These are phyloP conservation scores for Tolypocladium paradoxum DNA, from an alignment of 2,329 filamentous ascomycete genomes.

Conservation along the genomic window DNA sequence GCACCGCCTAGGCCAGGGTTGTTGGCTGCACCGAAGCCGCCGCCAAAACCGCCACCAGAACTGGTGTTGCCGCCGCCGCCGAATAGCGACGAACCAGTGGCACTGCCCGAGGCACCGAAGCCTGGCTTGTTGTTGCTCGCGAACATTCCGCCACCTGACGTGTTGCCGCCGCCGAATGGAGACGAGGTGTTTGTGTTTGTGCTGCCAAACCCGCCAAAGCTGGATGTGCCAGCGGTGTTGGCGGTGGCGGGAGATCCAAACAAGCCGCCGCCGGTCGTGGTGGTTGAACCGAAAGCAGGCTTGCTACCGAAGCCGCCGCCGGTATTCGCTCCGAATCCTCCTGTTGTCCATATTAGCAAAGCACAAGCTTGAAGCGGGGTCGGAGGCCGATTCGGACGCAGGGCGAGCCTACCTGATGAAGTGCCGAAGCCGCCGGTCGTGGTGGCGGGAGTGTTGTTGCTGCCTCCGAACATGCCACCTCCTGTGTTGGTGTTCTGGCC, in stretches of 20 bases:
- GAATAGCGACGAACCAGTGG: conserved; percentile 35
- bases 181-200: conserved; percentile 22
- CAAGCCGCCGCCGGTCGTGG: conserved; percentile 29
- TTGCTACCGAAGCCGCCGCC: conserved; percentile 30
- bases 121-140: conserved; percentile 35
- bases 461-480: conserved; percentile 34
- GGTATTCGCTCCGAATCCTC: conserved; percentile 26
- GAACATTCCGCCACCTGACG: conserved; percentile 39
- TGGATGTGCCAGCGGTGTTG: conserved; percentile 22
- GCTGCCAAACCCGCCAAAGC: conserved; percentile 30
- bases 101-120: conserved; percentile 32
- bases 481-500: conserved; percentile 26
- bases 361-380: background rate
- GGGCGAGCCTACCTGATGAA: conserved; percentile 17
- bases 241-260: conserved; percentile 32
- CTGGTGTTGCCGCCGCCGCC: conserved; percentile 24
- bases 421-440: conserved; percentile 21
- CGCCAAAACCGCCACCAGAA: conserved; percentile 21
- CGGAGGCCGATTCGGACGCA: background rate
- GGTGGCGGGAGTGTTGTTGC: conserved; percentile 11
- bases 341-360: conserved; percentile 12
- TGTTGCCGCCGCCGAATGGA: conserved; percentile 27
- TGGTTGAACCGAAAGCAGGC: conserved; percentile 39
- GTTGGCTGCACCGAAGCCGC: conserved; percentile 30
- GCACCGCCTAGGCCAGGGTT: conserved; percentile 42